Evolutionary conservation across 305 asterid genomes (phyloP).

Genomic region (Coffea humblotiana): DNA sequence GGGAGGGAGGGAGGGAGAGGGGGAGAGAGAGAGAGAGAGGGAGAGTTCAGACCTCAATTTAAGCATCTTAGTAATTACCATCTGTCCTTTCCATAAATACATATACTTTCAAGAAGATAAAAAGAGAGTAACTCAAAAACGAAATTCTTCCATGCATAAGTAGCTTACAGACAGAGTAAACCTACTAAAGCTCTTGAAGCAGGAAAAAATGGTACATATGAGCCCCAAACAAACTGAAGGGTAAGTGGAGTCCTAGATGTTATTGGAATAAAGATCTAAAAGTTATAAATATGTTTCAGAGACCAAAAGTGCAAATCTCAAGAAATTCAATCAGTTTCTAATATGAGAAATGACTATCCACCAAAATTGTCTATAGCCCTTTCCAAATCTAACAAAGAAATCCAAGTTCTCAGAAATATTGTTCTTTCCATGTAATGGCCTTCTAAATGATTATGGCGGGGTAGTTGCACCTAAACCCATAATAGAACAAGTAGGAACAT

Average conservation of each 20-base stretch:
- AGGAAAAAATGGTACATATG: neutral
- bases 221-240: neutral
- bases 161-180: neutral
- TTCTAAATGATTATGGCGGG: neutral
- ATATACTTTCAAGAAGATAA: neutral
- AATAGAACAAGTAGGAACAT: neutral
- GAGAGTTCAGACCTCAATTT: conserved; percentile 9
- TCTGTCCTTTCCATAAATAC: neutral
- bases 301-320: neutral
- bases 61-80: neutral
- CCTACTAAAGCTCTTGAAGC: neutral
- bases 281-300: neutral
- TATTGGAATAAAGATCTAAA: neutral
- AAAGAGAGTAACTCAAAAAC: neutral
- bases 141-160: neutral
- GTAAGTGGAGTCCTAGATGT: neutral
- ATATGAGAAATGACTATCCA: neutral
- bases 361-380: neutral
- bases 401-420: neutral
- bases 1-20: too few species aligned
- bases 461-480: neutral
- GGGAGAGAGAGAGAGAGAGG: neutral
- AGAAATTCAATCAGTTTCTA: neutral
- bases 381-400: neutral
- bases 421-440: neutral